These are phyloP conservation scores for Mycena polygramma DNA, from an alignment of 768 basidiomycete species.

Conservation along the genomic window DNA sequence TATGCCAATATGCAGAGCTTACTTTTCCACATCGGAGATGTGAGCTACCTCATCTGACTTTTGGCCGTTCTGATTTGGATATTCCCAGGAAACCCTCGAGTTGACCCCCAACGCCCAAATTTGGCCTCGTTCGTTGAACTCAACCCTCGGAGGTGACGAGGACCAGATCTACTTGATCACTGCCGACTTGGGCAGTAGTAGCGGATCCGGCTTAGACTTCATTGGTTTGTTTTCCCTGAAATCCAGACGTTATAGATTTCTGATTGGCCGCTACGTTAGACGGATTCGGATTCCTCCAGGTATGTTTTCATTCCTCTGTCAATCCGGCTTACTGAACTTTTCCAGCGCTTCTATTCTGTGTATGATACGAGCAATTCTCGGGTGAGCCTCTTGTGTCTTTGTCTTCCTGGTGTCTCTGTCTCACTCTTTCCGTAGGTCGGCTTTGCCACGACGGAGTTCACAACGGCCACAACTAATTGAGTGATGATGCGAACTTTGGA, in stretches of 20 bases:
- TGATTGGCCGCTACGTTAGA: conserved; percentile 47
- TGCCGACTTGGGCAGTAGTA: conserved; percentile 63
- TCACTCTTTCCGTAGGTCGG: not conserved
- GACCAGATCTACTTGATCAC: conserved; percentile 68
- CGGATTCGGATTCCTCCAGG: conserved; percentile 66
- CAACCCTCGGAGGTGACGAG: conserved; percentile 65
- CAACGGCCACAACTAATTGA: conserved; percentile 52
- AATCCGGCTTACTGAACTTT: not conserved
- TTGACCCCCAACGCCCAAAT: conserved; percentile 76
- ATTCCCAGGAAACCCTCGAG: conserved; percentile 60
- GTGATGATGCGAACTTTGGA: too few species aligned
- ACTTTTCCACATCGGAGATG: conserved; percentile 64
- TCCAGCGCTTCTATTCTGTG: conserved; percentile 69
- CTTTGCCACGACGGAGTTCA: conserved; percentile 40
- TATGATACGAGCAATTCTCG: conserved; percentile 59
- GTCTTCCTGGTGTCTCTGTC: not conserved
- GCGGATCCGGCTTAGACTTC: conserved; percentile 74
- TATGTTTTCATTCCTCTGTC: not conserved
- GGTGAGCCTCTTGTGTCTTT: conserved; percentile 47
- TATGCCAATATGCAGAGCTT: conserved; percentile 63
- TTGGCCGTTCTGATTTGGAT: not conserved
- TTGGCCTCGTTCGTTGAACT: conserved; percentile 74
- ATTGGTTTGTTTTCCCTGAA: conserved; percentile 57
- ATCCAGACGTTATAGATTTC: not conserved
- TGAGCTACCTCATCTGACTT: conserved; percentile 33